Evolutionary conservation across 768 basidiomycete species (phyloP).

Genomic region (Lactarius trivialis): DNA sequence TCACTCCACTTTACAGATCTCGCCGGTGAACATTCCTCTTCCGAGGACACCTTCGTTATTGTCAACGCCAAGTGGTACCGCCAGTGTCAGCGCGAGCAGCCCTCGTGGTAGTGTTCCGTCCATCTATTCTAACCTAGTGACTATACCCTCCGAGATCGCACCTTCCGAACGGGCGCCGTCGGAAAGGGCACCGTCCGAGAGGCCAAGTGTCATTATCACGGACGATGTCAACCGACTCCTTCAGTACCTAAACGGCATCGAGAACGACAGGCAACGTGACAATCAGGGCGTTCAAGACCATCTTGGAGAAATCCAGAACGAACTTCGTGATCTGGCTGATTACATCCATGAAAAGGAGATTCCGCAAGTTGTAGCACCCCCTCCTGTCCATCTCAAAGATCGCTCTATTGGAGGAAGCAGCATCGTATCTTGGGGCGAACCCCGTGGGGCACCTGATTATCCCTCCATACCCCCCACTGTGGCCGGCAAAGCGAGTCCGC

Average conservation of each 20-base stretch:
- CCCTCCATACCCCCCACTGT: slow-evolving; percentile 6
- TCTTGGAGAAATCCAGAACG: slow-evolving; percentile 61
- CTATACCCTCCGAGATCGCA: slow-evolving; percentile 33
- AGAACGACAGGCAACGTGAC: slow-evolving; percentile 57
- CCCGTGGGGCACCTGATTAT: slow-evolving; percentile 22
- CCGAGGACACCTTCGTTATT: slow-evolving; percentile 32
- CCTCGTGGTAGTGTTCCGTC: slow-evolving; percentile 45
- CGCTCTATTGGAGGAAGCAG: slow-evolving; percentile 30
- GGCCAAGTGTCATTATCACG: slow-evolving; percentile 40
- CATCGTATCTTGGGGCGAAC: slow-evolving; percentile 28
- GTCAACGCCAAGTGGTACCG: slow-evolving; percentile 35
- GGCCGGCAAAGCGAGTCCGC: slow-evolving; percentile 5
- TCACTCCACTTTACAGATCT: slow-evolving; percentile 25
- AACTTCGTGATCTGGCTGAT: slow-evolving; percentile 51
- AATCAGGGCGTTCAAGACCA: slow-evolving; percentile 57
- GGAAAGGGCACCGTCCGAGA: slow-evolving; percentile 3
- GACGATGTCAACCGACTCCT: slow-evolving; percentile 48
- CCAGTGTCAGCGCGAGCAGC: slow-evolving; percentile 45
- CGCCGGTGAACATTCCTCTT: slow-evolving; percentile 30
- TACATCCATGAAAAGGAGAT: slow-evolving; percentile 24
- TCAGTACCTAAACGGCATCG: slow-evolving; percentile 55
- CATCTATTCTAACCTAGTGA: slow-evolving; percentile 40
- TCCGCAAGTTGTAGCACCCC: not conserved
- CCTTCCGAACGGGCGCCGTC: not conserved
- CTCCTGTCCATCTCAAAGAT: slow-evolving; percentile 8